Base-by-base conservation (phyloP, 129 eudicot genomes). In the Chrysanthemum seticuspe region DNA sequence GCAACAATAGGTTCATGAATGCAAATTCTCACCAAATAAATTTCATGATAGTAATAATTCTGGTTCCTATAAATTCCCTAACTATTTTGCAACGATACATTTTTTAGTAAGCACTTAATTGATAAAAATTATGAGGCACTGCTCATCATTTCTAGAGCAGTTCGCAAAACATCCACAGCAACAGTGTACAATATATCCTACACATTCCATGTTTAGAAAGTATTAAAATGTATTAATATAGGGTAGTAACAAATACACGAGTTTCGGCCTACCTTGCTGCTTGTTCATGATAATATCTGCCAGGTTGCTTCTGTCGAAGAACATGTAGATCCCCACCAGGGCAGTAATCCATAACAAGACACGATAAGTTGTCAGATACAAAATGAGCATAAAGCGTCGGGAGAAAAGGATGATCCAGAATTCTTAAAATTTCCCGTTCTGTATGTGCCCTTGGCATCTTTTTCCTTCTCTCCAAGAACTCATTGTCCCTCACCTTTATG, bases 241-340 rank as follows among this genome's bases (percentile, higher is more conserved):
- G 0, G 44, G 59, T 5, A 8, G 14, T 65, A 65, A 65, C 6
- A 8, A 65, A 67, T 4, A 13, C 18, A 67, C 19, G 57, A 67
- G 31, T 16, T 34, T 19, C 8, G 5, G 51, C 40, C 2, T 81
- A 92, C 98, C 98, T 89, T 80, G 94, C 91, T 44, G 91, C 98
- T 73, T 89, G 91, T 74, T 92, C 96, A 44, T 85, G 71, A 71
- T 85, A 92, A 82, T 74, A 87, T 82, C 89, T 74, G 56, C 81
- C 89, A 16, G 97, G 94, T 83, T 92, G 96, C 83, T 85, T 87
- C 71, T 92, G 98, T 45, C 97, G 82, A 36, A 92, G 94, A 10
- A 92, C 96, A 63, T 92, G 98, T 70, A 92, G 63, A 87, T 92
- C 98, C 49, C 98, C 98, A 76, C 96, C 96, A 2, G 96, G 94